Conservation (phyloP, 2,329 filamentous ascomycete species). For the Rhynchosporium secalis region DNA sequence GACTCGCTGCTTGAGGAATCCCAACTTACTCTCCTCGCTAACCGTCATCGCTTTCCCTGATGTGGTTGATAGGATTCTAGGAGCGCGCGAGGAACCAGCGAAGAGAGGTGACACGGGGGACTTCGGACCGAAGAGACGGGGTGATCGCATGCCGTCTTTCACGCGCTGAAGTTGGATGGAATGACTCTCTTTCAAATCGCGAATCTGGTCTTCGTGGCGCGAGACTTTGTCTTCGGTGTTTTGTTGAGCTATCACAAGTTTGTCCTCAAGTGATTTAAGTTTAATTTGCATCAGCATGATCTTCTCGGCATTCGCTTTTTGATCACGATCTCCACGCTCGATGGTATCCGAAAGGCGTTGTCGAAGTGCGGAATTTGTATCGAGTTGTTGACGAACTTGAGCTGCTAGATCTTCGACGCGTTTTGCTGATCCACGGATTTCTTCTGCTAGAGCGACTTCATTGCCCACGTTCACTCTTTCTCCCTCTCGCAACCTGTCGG, state of each 20-base stretch:
- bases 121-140: constrained; percentile 55
- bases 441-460: constrained; percentile 64
- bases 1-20: constrained; percentile 74
- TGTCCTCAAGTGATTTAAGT: constrained; percentile 80
- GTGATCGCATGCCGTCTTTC: constrained; percentile 53
- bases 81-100: constrained; percentile 50
- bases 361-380: constrained; percentile 74
- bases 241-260: constrained; percentile 78
- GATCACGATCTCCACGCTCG: constrained; percentile 78
- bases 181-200: constrained; percentile 72
- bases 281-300: constrained; percentile 82
- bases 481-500: constrained; percentile 55
- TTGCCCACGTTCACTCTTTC: constrained; percentile 59
- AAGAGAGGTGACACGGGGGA: constrained; percentile 64
- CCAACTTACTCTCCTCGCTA: constrained; percentile 71
- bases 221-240: constrained; percentile 81
- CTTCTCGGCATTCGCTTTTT: constrained; percentile 74
- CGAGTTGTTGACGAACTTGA: constrained; percentile 78
- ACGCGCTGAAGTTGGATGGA: constrained; percentile 75
- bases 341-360: constrained; percentile 78
- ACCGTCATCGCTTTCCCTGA: constrained; percentile 61
- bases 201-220: constrained; percentile 83
- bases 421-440: constrained; percentile 71
- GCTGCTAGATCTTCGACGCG: constrained; percentile 77
- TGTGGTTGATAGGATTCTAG: constrained; percentile 51